Base-by-base conservation (phyloP, 2,329 filamentous ascomycete genomes). In the Colletotrichum graminicola region DNA sequence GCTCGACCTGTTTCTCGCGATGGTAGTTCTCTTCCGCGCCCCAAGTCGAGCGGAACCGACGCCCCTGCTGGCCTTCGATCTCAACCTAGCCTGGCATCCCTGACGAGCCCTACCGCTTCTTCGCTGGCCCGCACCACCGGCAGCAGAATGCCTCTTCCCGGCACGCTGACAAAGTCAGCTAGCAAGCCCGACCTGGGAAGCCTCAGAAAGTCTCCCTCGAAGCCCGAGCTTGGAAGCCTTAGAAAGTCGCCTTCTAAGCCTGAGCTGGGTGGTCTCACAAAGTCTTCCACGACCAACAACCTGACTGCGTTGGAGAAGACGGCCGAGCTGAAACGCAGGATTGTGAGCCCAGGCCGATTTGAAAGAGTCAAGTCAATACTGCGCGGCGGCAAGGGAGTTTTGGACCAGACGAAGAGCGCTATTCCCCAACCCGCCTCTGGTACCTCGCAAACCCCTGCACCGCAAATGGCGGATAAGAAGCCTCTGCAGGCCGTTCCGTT, bases 31-130 rank as follows among this genome's bases (percentile, higher is more conserved):
- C 85, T 89, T 55, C 84, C 87, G 56, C 82, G 83, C 34, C 84
- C 87, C 55, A 86, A 86, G 75, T 81, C 82, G 76, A 80, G 80
- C 75, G 74, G 82, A 80, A 76, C 82, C 80, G 76, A 85, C 73
- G 74, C 77, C 43, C 34, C 75, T 60, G 75, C 71, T 51, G 76
- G 78, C 21, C 77, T 85, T 29, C 84, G 84, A 34, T 81, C 85
- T 0, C 83, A 86, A 66, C 82, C 86, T 11, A 85, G 87, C 73
- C 81, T 85, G 71, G 84, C 85, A 73, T 90, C 85, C 71, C 83
- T 95, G 39, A 88, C 91, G 80, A 97, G 93, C 7, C 94, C 94
- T 0, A 96, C 93, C 11, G 94, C 94, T 79, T 85, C 93, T 10
- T 94, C 93, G 1, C 80, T 93, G 62, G 89, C 90, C 43, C 90